Evolutionary conservation across 208 protist genomes (phyloP), one percentile per base, ranked within the genome.

Genomic region (Porcisia hertigi): DNA sequence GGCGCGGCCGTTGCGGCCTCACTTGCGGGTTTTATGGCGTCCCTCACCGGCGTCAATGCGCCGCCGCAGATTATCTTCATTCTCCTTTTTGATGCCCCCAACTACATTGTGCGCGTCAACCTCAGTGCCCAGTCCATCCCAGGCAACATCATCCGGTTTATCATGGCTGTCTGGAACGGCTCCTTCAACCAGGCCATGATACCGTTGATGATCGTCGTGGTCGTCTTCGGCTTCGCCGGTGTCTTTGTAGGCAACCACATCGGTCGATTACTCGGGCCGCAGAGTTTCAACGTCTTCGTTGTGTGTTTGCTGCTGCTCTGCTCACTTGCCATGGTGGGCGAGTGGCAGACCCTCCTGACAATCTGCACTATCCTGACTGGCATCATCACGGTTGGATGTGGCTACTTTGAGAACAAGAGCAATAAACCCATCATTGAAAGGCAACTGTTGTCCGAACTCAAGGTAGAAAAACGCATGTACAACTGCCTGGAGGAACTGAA

Each of bases 51-150:
- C 59, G 82, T 89, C 47, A 88, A 87, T 74, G 83, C 82, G 1
- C 83, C 85, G 47, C 88, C 88, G 75, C 80, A 89, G 80, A 86
- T 92, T 71, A 86, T 92, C 66, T 89, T 92, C 45, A 83, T 90
- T 66, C 76, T 88, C 45, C 77, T 92, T 52, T 88, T 80, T 58
- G 84, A 92, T 74, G 82, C 83, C 45, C 88, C 88, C 14, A 86
- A 86, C 74, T 92, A 89, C 76, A 85, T 92, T 70, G 82, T 89
- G 23, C 83, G 83, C 34, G 83, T 89, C 54, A 90, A 89, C 77
- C 86, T 92, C 69, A 83, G 75, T 52, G 87, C 87, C 14, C 87
- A 92, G 77, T 84, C 84, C 0, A 92, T 92, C 52, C 85, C 88
- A 9, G 76, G 83, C 60, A 82, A 83, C 74, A 45, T 89, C 20